These are phyloP conservation scores for Blastobotrys capitulatus DNA, from an alignment of 1,139 yeast genomes.

Conservation along the genomic window DNA sequence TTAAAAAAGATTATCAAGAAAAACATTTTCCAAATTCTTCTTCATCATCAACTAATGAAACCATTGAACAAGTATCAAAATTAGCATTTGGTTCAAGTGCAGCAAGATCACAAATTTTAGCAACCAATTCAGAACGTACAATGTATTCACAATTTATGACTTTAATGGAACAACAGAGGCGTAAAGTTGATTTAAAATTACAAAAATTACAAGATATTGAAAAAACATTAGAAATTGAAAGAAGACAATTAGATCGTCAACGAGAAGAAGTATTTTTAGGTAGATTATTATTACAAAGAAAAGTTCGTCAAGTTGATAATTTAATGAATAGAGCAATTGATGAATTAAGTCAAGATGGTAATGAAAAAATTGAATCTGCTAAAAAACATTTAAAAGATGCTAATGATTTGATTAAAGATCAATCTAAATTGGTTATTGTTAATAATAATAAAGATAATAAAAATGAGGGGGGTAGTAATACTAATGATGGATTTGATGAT, in stretches of 20 bases:
- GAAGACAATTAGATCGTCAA: constrained; percentile 64
- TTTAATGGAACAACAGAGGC: constrained; percentile 65
- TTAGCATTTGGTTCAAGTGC: constrained; percentile 47
- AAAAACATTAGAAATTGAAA: constrained; percentile 70
- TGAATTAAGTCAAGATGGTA: constrained; percentile 30
- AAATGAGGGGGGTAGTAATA: constrained; percentile 4
- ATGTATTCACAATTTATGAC: constrained; percentile 45
- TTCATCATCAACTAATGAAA: constrained; percentile 13
- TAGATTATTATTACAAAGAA: constrained; percentile 63
- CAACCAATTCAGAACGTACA: constrained; percentile 76
- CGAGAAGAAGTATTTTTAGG: constrained; percentile 81
- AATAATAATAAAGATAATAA: constrained; percentile 13
- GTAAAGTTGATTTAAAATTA: constrained; percentile 73
- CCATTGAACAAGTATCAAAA: constrained; percentile 12
- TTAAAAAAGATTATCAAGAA: constrained; percentile 25
- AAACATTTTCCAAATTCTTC: constrained; percentile 3
- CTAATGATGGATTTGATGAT: constrained; percentile 10
- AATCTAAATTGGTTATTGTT: constrained; percentile 18
- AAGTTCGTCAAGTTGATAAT: constrained; percentile 48
- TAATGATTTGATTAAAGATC: constrained; percentile 19
- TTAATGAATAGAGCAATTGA: constrained; percentile 45
- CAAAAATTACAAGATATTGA: constrained; percentile 67
- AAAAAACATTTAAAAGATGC: constrained; percentile 23
- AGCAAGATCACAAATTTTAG: constrained; percentile 77
- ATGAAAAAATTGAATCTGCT: constrained; percentile 14